These are phyloP conservation scores for Choanephora cucurbitarum DNA, from an alignment of 371 early-diverging fungal species.

Conservation along the genomic window DNA sequence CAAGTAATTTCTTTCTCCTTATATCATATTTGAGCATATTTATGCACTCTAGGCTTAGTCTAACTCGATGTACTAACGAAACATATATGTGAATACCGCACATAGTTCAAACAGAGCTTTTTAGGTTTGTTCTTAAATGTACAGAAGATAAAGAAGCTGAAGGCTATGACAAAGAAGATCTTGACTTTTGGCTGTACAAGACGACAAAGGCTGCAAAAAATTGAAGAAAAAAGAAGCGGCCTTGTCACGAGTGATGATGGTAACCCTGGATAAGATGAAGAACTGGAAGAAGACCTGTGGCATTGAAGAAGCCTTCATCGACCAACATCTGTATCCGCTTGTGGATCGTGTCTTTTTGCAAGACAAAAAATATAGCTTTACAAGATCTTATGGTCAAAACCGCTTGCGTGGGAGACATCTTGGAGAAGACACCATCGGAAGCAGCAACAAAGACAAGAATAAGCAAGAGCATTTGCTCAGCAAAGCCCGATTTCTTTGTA, in stretches of 20 bases:
- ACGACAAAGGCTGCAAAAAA: background rate
- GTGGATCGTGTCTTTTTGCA: background rate
- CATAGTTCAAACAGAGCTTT: background rate
- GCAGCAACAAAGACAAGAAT: background rate
- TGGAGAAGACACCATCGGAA: no score
- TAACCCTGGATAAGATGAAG: background rate
- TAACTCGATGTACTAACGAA: no score
- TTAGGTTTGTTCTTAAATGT: background rate
- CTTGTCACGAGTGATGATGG: background rate
- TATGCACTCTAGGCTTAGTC: no score
- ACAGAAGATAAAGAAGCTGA: background rate
- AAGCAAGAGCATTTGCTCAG: background rate
- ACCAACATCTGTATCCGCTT: background rate
- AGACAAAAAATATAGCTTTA: background rate
- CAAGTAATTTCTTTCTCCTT: no score
- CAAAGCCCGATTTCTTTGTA: background rate
- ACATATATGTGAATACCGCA: no score
- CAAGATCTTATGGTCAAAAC: background rate
- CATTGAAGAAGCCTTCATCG: background rate
- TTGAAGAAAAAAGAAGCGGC: background rate
- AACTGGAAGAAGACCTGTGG: background rate
- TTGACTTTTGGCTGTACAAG: background rate
- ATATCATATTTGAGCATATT: no score
- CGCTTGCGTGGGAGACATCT: no score
- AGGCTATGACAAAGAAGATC: background rate